phyloP scores from a whole-genome alignment of 768 basidiomycete species.

The Kwoniella newhampshirensis region DNA sequence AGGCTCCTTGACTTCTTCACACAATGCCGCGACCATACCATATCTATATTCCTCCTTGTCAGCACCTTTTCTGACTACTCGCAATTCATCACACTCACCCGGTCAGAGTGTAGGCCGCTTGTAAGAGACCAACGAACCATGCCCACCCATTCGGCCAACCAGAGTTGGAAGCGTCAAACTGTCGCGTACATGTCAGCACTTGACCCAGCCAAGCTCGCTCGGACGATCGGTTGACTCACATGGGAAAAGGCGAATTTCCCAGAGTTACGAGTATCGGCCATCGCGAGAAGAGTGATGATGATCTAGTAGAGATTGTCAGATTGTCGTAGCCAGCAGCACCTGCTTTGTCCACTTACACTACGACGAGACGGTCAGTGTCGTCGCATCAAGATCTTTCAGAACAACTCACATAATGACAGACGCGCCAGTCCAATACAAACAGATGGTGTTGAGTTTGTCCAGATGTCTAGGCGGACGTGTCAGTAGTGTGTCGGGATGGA shows the following conservation, averaged over 20 bases:
- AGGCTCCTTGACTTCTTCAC: constrained; percentile 67
- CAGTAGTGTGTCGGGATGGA: too few species aligned
- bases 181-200: constrained; percentile 6
- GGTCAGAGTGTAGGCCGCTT: constrained; percentile 60
- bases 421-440: constrained; percentile 65
- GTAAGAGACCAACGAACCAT: constrained; percentile 64
- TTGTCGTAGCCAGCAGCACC: not conserved
- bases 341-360: not conserved
- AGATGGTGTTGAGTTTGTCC: constrained; percentile 57
- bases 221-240: too few species aligned
- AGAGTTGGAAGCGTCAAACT: constrained; percentile 65
- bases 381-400: not conserved
- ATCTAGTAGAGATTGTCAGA: constrained; percentile 44
- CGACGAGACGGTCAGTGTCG: not conserved
- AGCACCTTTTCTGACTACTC: not conserved
- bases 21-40: constrained; percentile 70
- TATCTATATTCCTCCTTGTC: constrained; percentile 20
- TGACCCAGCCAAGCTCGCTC: not conserved
- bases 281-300: constrained; percentile 61
- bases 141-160: constrained; percentile 70
- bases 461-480: constrained; percentile 25
- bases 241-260: constrained; percentile 61
- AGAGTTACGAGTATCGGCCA: constrained; percentile 62
- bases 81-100: constrained; percentile 55
- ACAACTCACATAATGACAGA: constrained; percentile 54